Conservation (phyloP, 2,329 filamentous ascomycete species). For the Ambrosiella cleistominuta region DNA sequence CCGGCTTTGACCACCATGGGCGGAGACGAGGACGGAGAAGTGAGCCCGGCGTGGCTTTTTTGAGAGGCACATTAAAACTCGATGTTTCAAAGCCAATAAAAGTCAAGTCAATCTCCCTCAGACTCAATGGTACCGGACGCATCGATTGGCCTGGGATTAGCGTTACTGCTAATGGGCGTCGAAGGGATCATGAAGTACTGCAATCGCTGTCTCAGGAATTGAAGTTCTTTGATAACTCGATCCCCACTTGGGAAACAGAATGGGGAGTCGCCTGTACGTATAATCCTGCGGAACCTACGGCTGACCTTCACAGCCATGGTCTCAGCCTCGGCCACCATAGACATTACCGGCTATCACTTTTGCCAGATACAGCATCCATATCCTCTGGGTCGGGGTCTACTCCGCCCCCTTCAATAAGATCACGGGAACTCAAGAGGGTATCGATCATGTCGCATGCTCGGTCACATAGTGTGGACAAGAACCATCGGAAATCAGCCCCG, state of each 20-base stretch:
- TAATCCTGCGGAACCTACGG: slow-evolving; percentile 13
- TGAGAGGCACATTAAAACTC: slow-evolving; percentile 68
- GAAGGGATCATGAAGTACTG: slow-evolving; percentile 68
- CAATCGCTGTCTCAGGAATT: slow-evolving; percentile 57
- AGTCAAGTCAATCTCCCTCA: slow-evolving; percentile 77
- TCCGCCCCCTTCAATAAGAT: not conserved
- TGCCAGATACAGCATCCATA: slow-evolving; percentile 4
- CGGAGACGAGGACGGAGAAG: slow-evolving; percentile 25
- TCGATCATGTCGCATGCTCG: slow-evolving; percentile 38
- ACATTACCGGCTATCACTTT: not conserved
- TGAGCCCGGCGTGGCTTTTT: slow-evolving; percentile 60
- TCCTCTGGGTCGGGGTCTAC: not conserved
- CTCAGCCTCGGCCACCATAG: not conserved
- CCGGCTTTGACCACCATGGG: slow-evolving; percentile 59
- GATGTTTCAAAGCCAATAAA: slow-evolving; percentile 79
- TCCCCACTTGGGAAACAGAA: slow-evolving; percentile 40
- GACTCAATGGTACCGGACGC: slow-evolving; percentile 65
- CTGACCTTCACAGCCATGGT: not conserved
- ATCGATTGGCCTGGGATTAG: slow-evolving; percentile 97
- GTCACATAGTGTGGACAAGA: slow-evolving; percentile 71
- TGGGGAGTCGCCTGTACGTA: slow-evolving; percentile 48
- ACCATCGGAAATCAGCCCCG: slow-evolving; percentile 34
- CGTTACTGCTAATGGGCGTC: slow-evolving; percentile 67
- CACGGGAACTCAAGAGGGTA: not conserved
- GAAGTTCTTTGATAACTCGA: slow-evolving; percentile 76